A percentile compares a stretch with the other conserved stretches of the same genome.
Conservation (phyloP, 1,139 yeast species). For the Sugiyamaella sp. region DNA sequence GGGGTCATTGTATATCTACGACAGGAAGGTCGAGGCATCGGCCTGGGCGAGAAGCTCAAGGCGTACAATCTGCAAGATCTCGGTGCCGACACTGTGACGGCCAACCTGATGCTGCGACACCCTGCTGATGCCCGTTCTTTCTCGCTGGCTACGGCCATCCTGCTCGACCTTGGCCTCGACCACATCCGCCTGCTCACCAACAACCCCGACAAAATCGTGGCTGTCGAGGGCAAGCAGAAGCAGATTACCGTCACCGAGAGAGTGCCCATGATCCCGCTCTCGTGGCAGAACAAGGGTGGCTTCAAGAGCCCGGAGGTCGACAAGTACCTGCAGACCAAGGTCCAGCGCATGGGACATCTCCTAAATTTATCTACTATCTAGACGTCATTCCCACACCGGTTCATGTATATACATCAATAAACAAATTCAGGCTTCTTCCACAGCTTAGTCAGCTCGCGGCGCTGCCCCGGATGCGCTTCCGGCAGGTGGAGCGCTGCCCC, state of each 20-base stretch:
- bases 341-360: constrained; percentile 96
- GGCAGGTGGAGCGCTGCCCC: not conserved
- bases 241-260: constrained; percentile 76
- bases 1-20: constrained; percentile 95
- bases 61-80: constrained; percentile 96
- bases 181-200: constrained; percentile 83
- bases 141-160: constrained; percentile 89
- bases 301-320: constrained; percentile 85
- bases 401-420: not conserved
- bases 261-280: constrained; percentile 94
- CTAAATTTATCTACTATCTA: constrained; percentile 37
- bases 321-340: constrained; percentile 89
- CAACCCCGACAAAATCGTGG: constrained; percentile 93
- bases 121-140: constrained; percentile 97
- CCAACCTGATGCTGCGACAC: constrained; percentile 86
- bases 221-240: constrained; percentile 83
- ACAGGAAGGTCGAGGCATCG: constrained; percentile 98
- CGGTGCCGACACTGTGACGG: constrained; percentile 98
- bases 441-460: not conserved
- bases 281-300: constrained; percentile 78
- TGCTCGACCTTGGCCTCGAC: constrained; percentile 75
- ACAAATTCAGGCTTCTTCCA: not conserved
- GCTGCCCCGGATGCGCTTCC: not conserved
- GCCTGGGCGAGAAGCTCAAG: constrained; percentile 92
- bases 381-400: not conserved